Evolutionary conservation across 2,329 filamentous ascomycete species (phyloP).

Genomic region (Nothopassalora personata): DNA sequence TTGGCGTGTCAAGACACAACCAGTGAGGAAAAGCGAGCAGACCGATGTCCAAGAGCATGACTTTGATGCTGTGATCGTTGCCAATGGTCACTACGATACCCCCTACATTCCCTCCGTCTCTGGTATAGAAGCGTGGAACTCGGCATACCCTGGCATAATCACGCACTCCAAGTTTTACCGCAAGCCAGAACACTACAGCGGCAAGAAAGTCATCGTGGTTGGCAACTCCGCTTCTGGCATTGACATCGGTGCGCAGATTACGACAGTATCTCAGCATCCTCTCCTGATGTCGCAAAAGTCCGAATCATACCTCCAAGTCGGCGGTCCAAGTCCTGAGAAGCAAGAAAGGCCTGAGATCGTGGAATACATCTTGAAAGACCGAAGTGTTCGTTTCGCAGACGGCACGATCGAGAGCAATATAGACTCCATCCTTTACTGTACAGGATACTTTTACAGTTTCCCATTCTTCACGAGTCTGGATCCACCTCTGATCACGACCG

Average conservation of each 20-base stretch:
- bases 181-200: constrained; percentile 54
- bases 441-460: constrained; percentile 80
- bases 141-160: constrained; percentile 36
- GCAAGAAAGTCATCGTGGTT: constrained; percentile 72
- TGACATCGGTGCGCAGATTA: constrained; percentile 77
- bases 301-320: constrained; percentile 42
- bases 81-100: constrained; percentile 45
- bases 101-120: constrained; percentile 42
- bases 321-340: constrained; percentile 46
- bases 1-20: constrained; percentile 58
- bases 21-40: constrained; percentile 27
- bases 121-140: constrained; percentile 39
- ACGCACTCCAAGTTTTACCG: constrained; percentile 71
- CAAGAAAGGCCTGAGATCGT: constrained; percentile 52
- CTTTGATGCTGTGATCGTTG: constrained; percentile 51
- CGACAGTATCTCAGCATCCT: constrained; percentile 52
- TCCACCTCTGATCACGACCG: constrained; percentile 60
- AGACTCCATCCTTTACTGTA: constrained; percentile 79
- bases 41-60: constrained; percentile 34
- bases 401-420: constrained; percentile 61
- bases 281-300: constrained; percentile 60
- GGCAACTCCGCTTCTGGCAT: constrained; percentile 80
- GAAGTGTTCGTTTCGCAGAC: constrained; percentile 62
- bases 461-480: constrained; percentile 58
- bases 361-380: constrained; percentile 50